Conservation (phyloP, 1,139 yeast genomes). For the Blastobotrys persicus region DNA sequence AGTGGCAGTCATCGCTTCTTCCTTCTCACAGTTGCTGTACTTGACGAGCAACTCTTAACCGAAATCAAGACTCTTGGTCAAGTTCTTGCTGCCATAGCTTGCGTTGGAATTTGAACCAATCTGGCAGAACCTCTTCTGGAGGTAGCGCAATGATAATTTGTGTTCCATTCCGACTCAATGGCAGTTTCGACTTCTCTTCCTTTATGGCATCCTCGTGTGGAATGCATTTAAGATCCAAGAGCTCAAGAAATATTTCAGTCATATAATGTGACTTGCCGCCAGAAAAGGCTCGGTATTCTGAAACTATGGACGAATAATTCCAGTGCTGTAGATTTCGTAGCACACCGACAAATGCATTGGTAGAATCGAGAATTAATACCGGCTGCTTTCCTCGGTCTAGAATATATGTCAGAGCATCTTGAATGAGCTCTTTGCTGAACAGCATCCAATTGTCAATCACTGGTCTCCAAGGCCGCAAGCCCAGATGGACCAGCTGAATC, state of each 20-base stretch:
- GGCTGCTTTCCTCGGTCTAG: conserved; percentile 68
- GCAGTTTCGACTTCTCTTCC: conserved; percentile 17
- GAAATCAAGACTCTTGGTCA: not conserved
- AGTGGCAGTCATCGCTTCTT: conserved; percentile 6
- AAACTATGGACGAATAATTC: conserved; percentile 79
- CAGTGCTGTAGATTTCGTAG: conserved; percentile 81
- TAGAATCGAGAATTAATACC: conserved; percentile 70
- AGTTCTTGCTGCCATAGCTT: conserved; percentile 58
- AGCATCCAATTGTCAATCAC: conserved; percentile 34
- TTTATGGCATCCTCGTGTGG: conserved; percentile 25
- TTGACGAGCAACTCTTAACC: not conserved
- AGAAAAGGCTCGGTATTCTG: conserved; percentile 77
- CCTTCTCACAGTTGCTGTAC: not conserved
- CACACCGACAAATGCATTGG: conserved; percentile 76
- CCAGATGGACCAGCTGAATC: conserved; percentile 38
- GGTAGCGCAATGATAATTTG: conserved; percentile 45
- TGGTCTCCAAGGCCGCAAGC: conserved; percentile 40
- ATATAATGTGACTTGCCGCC: conserved; percentile 72
- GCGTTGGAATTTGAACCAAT: conserved; percentile 66
- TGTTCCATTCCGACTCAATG: conserved; percentile 8
- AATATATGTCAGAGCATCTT: conserved; percentile 43
- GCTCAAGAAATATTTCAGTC: conserved; percentile 79
- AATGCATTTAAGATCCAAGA: conserved; percentile 43
- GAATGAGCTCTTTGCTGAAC: conserved; percentile 35
- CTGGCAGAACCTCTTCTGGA: conserved; percentile 58